These are phyloP conservation scores for Zizania palustris DNA, from an alignment of 202 grass and related monocot genomes.

Conservation along the genomic window DNA sequence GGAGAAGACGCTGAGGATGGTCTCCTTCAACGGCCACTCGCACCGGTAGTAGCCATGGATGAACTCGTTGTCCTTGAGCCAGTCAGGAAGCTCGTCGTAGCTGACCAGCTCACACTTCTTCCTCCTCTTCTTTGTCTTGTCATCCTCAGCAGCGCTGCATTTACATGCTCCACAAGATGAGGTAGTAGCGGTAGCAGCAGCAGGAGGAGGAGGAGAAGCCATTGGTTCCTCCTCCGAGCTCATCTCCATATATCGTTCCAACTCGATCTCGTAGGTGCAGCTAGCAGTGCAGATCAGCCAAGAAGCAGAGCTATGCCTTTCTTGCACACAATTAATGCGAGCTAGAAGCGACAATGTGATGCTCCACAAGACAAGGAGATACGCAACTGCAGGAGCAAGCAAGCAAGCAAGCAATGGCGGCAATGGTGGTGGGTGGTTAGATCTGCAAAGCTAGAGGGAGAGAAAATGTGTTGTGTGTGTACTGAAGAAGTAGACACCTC, in stretches of 20 bases:
- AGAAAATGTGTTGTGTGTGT: constrained; percentile 20
- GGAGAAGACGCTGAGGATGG: constrained; percentile 86
- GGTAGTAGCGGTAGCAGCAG: too few relatives aligned
- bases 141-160: not conserved
- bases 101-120: constrained; percentile 55
- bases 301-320: constrained; percentile 32
- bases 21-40: constrained; percentile 88
- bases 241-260: constrained; percentile 9
- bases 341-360: constrained; percentile 27
- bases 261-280: constrained; percentile 16
- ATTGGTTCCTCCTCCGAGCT: constrained; percentile 47
- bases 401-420: constrained; percentile 25
- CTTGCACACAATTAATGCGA: not conserved
- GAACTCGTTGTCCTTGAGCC: constrained; percentile 97
- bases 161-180: constrained; percentile 25
- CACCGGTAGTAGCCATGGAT: constrained; percentile 79
- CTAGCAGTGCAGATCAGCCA: not conserved
- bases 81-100: constrained; percentile 66
- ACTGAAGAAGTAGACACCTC: not conserved
- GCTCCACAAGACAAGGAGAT: constrained; percentile 45
- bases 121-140: not conserved
- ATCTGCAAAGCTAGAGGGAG: constrained; percentile 6
- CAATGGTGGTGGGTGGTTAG: constrained; percentile 53
- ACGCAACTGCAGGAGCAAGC: constrained; percentile 27
- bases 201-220: constrained; percentile 26